Conservation (phyloP, 2,329 filamentous ascomycete species). For the Phialocephala sp. region DNA sequence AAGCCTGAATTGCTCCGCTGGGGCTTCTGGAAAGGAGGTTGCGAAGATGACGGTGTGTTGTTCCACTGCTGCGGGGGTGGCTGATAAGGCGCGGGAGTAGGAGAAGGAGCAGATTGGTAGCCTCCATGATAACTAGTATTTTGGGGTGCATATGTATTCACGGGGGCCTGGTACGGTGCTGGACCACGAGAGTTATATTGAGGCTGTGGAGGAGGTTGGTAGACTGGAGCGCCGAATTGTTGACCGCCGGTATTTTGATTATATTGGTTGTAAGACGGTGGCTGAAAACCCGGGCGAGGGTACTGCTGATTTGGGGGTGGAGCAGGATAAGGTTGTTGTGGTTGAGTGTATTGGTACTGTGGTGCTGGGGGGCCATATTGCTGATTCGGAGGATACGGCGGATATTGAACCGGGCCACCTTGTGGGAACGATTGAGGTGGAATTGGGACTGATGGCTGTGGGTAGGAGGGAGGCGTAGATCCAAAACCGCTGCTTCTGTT, state of each 20-base stretch:
- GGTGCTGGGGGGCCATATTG: conserved; percentile 33
- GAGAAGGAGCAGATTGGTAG: conserved; percentile 17
- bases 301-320: conserved; percentile 29
- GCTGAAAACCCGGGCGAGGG: conserved; percentile 30
- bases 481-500: conserved; percentile 32
- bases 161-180: conserved; percentile 32
- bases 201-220: conserved; percentile 27
- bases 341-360: conserved; percentile 31
- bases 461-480: conserved; percentile 33
- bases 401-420: conserved; percentile 31
- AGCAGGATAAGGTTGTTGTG: conserved; percentile 26
- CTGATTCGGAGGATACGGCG: conserved; percentile 32
- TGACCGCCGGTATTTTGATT: conserved; percentile 28
- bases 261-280: conserved; percentile 21
- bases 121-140: conserved; percentile 25
- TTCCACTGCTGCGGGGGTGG: conserved; percentile 27
- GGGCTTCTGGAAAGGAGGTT: conserved; percentile 24
- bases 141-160: conserved; percentile 26
- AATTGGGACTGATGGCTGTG: conserved; percentile 31
- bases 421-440: conserved; percentile 32
- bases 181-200: conserved; percentile 29
- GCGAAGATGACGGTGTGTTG: conserved; percentile 19
- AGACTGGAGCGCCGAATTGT: conserved; percentile 27
- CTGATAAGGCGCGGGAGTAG: conserved; percentile 26
- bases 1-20: conserved; percentile 26